These are phyloP conservation scores for Leptomonas pyrrhocoris DNA, from an alignment of 208 protist species.

Conservation along the genomic window DNA sequence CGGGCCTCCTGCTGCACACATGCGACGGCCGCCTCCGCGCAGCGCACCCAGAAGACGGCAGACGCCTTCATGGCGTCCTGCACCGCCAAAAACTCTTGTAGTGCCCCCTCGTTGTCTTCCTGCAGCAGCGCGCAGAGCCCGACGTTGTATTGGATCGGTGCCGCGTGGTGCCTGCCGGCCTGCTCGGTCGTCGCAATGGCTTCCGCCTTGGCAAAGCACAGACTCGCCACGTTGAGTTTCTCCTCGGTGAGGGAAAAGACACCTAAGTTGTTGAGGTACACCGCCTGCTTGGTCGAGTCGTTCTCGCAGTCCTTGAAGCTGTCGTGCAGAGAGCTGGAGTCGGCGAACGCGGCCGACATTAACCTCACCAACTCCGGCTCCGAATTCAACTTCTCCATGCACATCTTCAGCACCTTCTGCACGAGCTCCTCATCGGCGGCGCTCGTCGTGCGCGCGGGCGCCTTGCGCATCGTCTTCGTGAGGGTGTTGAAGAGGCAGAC, in stretches of 20 bases:
- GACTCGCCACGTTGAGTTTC: conserved; percentile 75
- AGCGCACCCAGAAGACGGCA: conserved; percentile 83
- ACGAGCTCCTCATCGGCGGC: conserved; percentile 80
- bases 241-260: conserved; percentile 76
- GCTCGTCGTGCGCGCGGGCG: conserved; percentile 45
- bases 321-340: conserved; percentile 79
- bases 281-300: conserved; percentile 48
- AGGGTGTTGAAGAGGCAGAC: conserved; percentile 87
- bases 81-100: conserved; percentile 69
- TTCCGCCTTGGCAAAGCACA: conserved; percentile 88
- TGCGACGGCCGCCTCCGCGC: conserved; percentile 78
- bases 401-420: conserved; percentile 60
- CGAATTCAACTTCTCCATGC: conserved; percentile 44
- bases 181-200: conserved; percentile 36
- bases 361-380: conserved; percentile 56
- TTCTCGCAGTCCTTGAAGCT: conserved; percentile 51
- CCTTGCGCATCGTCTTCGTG: conserved; percentile 53
- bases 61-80: conserved; percentile 80
- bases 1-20: conserved; percentile 49
- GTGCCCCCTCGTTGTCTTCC: conserved; percentile 75
- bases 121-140: conserved; percentile 83
- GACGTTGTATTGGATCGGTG: conserved; percentile 80
- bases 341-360: conserved; percentile 68
- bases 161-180: conserved; percentile 39
- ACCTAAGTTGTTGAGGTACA: conserved; percentile 90